phyloP scores from a whole-genome alignment of 1,284 basidiomycete species.

The Polyporus tsugae region DNA sequence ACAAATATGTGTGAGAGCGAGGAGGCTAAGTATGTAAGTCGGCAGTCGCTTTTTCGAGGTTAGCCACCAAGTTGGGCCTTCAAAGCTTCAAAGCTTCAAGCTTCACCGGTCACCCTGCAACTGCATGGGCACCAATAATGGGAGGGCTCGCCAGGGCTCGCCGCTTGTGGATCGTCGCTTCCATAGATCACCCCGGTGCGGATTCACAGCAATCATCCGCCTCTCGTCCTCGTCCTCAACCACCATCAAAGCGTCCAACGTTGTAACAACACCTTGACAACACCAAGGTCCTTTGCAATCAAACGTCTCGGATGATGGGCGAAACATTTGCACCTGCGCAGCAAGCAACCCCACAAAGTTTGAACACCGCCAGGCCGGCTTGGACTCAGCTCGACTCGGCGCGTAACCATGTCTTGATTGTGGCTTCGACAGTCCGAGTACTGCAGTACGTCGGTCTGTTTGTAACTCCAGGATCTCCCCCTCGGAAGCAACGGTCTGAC shows the following conservation, averaged over 20 bases:
- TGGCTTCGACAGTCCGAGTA: neutral
- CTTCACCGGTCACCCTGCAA: no score
- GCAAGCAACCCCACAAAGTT: neutral
- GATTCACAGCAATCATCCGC: neutral
- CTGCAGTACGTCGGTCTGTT: neutral
- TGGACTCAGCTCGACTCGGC: neutral
- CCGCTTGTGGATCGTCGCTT: neutral
- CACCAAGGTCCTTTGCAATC: no score
- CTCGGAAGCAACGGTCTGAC: neutral
- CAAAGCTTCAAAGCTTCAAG: no score
- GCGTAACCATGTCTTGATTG: neutral
- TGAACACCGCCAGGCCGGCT: no score
- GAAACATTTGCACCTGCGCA: neutral
- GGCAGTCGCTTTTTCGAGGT: no score
- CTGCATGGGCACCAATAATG: no score
- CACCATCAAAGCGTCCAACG: neutral
- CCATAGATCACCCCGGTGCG: slow-evolving; percentile 2
- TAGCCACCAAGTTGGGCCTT: no score
- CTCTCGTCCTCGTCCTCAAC: neutral
- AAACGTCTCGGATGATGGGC: no score
- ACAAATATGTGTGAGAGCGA: no score
- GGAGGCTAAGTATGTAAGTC: no score
- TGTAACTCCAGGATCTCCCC: neutral
- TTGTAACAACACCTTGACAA: no score
- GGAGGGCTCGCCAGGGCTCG: no score